Evolutionary conservation across 352 stramenopile genomes (phyloP).

Genomic region (Phytopythium sindhum): DNA sequence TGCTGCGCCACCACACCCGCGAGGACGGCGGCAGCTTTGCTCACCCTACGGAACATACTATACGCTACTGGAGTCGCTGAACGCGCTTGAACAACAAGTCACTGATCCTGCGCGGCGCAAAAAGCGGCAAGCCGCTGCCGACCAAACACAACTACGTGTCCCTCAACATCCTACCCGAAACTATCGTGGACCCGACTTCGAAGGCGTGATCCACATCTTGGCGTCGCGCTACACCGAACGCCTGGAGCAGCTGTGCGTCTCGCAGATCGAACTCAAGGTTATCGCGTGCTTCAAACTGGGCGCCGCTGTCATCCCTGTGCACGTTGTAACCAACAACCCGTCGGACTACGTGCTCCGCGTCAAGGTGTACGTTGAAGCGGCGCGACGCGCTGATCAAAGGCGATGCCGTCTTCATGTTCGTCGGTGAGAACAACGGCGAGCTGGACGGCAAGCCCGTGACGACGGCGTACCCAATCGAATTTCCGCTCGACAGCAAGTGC

Average conservation of each 20-base stretch:
- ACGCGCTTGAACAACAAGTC: conserved; percentile 95
- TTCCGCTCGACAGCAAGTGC: conserved; percentile 94
- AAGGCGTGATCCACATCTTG: conserved; percentile 93
- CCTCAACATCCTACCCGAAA: conserved; percentile 96
- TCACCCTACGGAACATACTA: conserved; percentile 91
- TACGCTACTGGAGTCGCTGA: conserved; percentile 98
- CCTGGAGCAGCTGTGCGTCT: conserved; percentile 91
- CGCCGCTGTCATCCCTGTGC: conserved; percentile 92
- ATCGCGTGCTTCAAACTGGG: conserved; percentile 91
- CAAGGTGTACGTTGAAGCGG: conserved; percentile 99
- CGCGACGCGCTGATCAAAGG: conserved; percentile 66
- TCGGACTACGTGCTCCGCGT: conserved; percentile 99
- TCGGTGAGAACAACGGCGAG: conserved; percentile 84
- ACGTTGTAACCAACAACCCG: conserved; percentile 96
- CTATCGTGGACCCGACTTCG: conserved; percentile 94
- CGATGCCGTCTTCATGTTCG: conserved; percentile 89
- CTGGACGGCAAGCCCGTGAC: conserved; percentile 95
- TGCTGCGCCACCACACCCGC: conserved; percentile 90
- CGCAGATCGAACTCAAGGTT: conserved; percentile 97
- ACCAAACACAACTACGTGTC: conserved; percentile 99
- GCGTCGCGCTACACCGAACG: conserved; percentile 86
- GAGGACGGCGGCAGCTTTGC: conserved; percentile 54
- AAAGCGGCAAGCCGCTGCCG: conserved; percentile 17
- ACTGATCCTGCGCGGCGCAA: conserved; percentile 67
- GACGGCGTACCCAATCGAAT: conserved; percentile 96